Percentiles rank a stretch among this genome's conserved stretches.
Conservation (phyloP, 176 grass and related monocot genomes). For the Raddia distichophylla region DNA sequence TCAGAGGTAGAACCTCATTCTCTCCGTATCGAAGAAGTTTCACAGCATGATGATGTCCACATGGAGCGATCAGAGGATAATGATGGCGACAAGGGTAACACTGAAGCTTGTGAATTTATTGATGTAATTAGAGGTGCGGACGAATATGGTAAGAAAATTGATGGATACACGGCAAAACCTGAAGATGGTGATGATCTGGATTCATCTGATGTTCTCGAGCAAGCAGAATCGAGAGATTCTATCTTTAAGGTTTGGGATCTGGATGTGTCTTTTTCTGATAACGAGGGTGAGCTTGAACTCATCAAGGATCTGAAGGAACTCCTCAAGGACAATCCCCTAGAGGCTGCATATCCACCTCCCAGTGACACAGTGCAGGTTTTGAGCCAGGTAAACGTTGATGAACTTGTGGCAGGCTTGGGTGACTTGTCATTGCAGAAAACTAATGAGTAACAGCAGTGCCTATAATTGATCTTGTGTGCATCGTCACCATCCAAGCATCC, state of each 20-base stretch:
- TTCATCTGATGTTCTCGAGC: conserved; percentile 29
- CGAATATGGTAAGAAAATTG: conserved; percentile 37
- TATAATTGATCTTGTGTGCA: neutral
- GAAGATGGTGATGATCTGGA: conserved; percentile 24
- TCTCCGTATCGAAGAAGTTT: conserved; percentile 31
- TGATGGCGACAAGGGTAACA: conserved; percentile 35
- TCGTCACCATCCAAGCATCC: neutral
- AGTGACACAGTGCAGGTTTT: conserved; percentile 25
- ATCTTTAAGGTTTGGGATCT: conserved; percentile 93
- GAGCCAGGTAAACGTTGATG: conserved; percentile 54
- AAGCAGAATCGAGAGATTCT: conserved; percentile 48
- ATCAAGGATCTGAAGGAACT: conserved; percentile 69
- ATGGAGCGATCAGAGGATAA: conserved; percentile 33
- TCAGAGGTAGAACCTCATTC: conserved; percentile 25
- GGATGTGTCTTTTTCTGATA: conserved; percentile 34
- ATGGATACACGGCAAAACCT: conserved; percentile 19
- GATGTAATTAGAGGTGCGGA: conserved; percentile 41
- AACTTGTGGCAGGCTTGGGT: conserved; percentile 54
- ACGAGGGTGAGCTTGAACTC: conserved; percentile 68
- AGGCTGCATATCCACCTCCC: conserved; percentile 16
- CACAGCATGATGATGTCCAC: conserved; percentile 37
- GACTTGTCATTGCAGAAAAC: conserved; percentile 62
- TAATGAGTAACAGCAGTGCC: conserved; percentile 27
- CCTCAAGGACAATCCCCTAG: conserved; percentile 27
- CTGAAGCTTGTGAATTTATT: conserved; percentile 24